phyloP scores from a whole-genome alignment of 805 yeast species.

The Candida corydali region DNA sequence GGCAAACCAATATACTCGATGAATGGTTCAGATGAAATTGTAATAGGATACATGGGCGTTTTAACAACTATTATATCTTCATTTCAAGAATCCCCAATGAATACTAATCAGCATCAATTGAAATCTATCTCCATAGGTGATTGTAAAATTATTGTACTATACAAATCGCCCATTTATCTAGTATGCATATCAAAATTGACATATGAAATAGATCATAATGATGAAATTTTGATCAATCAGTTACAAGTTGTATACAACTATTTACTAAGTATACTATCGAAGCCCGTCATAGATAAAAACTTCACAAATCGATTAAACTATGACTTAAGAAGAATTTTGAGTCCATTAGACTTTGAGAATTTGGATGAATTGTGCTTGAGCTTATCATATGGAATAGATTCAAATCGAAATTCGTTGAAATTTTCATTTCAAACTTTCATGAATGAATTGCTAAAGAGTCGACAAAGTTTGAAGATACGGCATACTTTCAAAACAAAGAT shows the following conservation, averaged over 20 bases:
- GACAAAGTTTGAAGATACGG: slow-evolving; percentile 44
- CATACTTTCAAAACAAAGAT: slow-evolving; percentile 55
- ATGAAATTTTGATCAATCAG: slow-evolving; percentile 39
- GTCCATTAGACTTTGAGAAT: slow-evolving; percentile 69
- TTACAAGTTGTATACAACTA: slow-evolving; percentile 72
- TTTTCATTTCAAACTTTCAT: slow-evolving; percentile 23
- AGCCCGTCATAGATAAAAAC: slow-evolving; percentile 66
- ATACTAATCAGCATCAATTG: slow-evolving; percentile 33
- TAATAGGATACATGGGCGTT: slow-evolving; percentile 72
- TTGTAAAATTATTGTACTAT: slow-evolving; percentile 51
- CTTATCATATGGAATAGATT: slow-evolving; percentile 27
- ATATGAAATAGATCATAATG: slow-evolving; percentile 41
- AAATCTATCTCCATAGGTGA: slow-evolving; percentile 50
- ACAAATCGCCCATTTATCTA: slow-evolving; percentile 65
- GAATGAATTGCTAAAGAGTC: slow-evolving; percentile 21
- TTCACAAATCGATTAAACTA: slow-evolving; percentile 72
- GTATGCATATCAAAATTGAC: slow-evolving; percentile 58
- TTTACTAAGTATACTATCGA: slow-evolving; percentile 76
- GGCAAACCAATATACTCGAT: slow-evolving; percentile 85
- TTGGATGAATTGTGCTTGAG: slow-evolving; percentile 53
- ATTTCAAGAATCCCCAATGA: slow-evolving; percentile 41
- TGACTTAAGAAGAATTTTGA: slow-evolving; percentile 73
- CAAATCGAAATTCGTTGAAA: not conserved
- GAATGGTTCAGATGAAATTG: slow-evolving; percentile 65
- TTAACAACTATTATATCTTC: slow-evolving; percentile 75